Evolutionary conservation across 805 yeast genomes (phyloP).

Genomic region (Candida schatavii): DNA sequence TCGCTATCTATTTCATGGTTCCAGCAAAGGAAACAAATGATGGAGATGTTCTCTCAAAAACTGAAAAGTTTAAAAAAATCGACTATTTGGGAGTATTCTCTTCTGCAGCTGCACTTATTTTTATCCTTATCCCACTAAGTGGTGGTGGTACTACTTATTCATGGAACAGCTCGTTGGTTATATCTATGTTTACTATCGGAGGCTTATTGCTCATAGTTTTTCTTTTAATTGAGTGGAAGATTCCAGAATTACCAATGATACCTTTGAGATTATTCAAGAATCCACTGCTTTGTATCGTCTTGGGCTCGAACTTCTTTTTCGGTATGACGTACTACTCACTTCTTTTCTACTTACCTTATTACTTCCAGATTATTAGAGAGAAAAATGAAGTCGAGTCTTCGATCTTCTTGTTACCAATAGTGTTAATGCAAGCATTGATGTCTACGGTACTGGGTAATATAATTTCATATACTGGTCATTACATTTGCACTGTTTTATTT

Average conservation of each 20-base stretch:
- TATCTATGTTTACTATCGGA: slow-evolving; percentile 14
- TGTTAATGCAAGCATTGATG: slow-evolving; percentile 32
- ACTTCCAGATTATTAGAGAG: slow-evolving; percentile 23
- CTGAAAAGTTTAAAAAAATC: slow-evolving; percentile 10
- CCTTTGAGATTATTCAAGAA: slow-evolving; percentile 24
- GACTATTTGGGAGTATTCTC: slow-evolving; percentile 14
- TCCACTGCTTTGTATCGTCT: slow-evolving; percentile 17
- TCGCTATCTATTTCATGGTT: slow-evolving; percentile 31
- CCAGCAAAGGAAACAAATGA: slow-evolving; percentile 30
- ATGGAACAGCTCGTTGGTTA: slow-evolving; percentile 14
- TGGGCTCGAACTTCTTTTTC: slow-evolving; percentile 23
- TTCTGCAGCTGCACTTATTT: slow-evolving; percentile 10
- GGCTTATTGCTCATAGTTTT: slow-evolving; percentile 20
- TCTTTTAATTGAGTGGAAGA: slow-evolving; percentile 24
- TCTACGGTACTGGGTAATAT: slow-evolving; percentile 45
- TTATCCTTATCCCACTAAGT: slow-evolving; percentile 13
- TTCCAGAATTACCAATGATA: slow-evolving; percentile 30
- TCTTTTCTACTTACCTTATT: slow-evolving; percentile 22
- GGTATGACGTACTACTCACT: slow-evolving; percentile 26
- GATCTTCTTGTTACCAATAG: slow-evolving; percentile 22
- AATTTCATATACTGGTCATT: slow-evolving; percentile 41
- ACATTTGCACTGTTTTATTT: slow-evolving; percentile 33
- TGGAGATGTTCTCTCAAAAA: slow-evolving; percentile 23
- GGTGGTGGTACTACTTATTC: slow-evolving; percentile 16
- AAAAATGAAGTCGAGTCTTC: slow-evolving; percentile 19